Evolutionary conservation across 176 grass and related monocot species (phyloP).

Genomic region (Oryza punctata): DNA sequence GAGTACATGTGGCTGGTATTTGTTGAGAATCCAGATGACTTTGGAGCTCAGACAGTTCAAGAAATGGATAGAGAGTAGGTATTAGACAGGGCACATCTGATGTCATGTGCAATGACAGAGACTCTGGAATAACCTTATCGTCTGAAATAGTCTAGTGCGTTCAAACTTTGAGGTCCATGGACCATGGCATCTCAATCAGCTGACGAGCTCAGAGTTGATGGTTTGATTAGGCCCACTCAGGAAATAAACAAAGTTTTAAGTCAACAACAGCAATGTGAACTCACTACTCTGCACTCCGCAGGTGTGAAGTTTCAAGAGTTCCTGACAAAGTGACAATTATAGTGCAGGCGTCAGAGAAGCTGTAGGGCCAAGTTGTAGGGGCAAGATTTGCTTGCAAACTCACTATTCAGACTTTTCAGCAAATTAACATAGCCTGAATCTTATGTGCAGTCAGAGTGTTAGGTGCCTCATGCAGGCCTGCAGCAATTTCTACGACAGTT

Average conservation of each 20-base stretch:
- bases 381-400: neutral
- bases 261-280: constrained; percentile 30
- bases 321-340: neutral
- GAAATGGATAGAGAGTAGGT: neutral
- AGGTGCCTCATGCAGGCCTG: neutral
- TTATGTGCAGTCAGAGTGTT: neutral
- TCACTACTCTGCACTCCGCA: neutral
- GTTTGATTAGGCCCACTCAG: neutral
- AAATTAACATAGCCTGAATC: neutral
- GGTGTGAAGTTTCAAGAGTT: constrained; percentile 3
- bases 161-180: constrained; percentile 33
- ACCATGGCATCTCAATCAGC: neutral
- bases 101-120: neutral
- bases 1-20: neutral
- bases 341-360: neutral
- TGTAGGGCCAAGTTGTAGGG: neutral
- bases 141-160: neutral
- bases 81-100: neutral
- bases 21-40: neutral
- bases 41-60: neutral
- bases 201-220: constrained; percentile 7
- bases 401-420: neutral
- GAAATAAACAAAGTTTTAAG: neutral
- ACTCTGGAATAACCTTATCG: constrained; percentile 14
- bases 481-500: neutral